phyloP scores from a whole-genome alignment of 2,329 filamentous ascomycete species.

The Xylariaceae sp. region DNA sequence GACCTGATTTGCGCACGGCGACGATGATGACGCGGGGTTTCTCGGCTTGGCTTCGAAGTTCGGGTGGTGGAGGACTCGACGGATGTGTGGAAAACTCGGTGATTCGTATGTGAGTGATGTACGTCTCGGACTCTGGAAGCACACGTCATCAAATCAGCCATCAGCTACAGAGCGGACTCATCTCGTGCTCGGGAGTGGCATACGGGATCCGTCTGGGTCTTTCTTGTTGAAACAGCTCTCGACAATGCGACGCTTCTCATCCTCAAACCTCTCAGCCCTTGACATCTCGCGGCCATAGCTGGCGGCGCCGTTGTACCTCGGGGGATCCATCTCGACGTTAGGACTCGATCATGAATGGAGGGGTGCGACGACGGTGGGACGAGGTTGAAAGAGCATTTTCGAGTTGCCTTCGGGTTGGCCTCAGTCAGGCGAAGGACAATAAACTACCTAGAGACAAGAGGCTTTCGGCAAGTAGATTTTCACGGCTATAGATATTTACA shows the following conservation, averaged over 20 bases:
- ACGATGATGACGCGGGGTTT: constrained; percentile 91
- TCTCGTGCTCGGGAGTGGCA: constrained; percentile 36
- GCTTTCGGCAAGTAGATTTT: no score
- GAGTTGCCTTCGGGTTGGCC: no score
- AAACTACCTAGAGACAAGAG: no score
- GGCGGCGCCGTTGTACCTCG: constrained; percentile 31
- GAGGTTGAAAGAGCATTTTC: no score
- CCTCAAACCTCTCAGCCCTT: constrained; percentile 83
- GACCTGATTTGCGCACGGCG: constrained; percentile 84
- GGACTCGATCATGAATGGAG: no score
- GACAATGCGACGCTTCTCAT: constrained; percentile 92
- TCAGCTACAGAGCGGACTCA: constrained; percentile 8
- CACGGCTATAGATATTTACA: no score
- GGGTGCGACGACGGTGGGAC: no score
- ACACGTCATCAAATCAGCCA: constrained; percentile 4
- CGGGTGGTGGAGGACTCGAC: constrained; percentile 77
- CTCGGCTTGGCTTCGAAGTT: constrained; percentile 67
- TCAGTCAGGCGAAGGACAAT: no score
- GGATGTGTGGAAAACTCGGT: constrained; percentile 81
- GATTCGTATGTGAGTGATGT: constrained; percentile 95
- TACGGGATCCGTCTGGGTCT: constrained; percentile 81
- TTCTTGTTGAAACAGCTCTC: constrained; percentile 92
- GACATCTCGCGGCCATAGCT: constrained; percentile 35
- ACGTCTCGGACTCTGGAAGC: constrained; percentile 73
- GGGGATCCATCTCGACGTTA: constrained; percentile 29